Base-by-base conservation (phyloP, 176 grass and related monocot species). In the Elymus sibiricus region DNA sequence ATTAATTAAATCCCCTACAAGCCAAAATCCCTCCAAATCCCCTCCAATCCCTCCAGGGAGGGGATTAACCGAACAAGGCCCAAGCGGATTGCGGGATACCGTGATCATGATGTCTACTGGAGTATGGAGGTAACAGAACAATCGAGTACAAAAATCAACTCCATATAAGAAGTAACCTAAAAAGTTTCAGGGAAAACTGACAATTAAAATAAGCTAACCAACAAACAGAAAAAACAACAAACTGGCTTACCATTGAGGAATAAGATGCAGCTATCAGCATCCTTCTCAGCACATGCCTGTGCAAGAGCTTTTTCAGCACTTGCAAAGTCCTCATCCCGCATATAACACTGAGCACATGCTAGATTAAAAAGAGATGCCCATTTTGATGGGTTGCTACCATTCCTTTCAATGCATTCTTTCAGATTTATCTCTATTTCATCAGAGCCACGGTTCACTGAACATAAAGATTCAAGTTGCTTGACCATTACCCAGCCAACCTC, bases 401-500 rank as follows among this genome's bases (percentile, higher is more conserved):
- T 98, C 58, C 49, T 78, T 87, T 83, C 49, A 61, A 89, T 25
- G 19, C 91, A 98, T 60, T 65, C 84, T 73, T 51, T 75, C 26
- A 98, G 80, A 58, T 89, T 88, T 72, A 31, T 65, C 72, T 92
- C 82, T 94, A 95, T 94, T 77, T 87, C 79, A 70, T 94, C 83
- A 83, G 87, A 85, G 60, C 26, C 71, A 55, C 80, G 56, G 76
- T 89, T 86, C 88, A 90, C 81, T 68, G 83, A 90, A 88, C 79
- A 95, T 65, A 78, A 83, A 82, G 91, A 95, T 89, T 92, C 93
- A 79, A 98, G 74, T 38, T 94, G 91, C 91, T 95, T 95, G 31
- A 98, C 86, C 76, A 92, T 62, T 85, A 95, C 70, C 96, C 93
- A 98, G 26, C 93, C 91, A 35, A 98, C 89, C 87, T 95, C 93